These are phyloP conservation scores for Aphanomyces invadans DNA, from an alignment of 352 stramenopile species.

Conservation along the genomic window DNA sequence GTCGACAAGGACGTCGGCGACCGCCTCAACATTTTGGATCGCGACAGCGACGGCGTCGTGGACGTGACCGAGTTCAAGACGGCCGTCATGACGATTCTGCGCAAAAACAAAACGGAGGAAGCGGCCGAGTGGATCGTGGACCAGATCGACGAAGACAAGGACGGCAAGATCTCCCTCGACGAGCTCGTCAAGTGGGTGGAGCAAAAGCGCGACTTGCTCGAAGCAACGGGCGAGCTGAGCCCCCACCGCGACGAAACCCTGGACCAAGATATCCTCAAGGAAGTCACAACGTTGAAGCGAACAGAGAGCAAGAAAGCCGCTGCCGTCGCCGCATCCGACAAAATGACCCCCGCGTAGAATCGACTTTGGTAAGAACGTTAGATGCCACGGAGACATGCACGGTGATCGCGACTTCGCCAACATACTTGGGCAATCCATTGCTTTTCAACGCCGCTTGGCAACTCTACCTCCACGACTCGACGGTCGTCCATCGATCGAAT, in stretches of 20 bases:
- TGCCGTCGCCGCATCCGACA: neutral
- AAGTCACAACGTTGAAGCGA: neutral
- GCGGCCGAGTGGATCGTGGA: slow-evolving; percentile 93
- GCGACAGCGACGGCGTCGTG: slow-evolving; percentile 94
- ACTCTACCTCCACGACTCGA: no score
- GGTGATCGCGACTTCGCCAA: no score
- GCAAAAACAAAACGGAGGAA: slow-evolving; percentile 89
- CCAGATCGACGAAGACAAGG: slow-evolving; percentile 88
- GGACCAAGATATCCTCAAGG: slow-evolving; percentile 22
- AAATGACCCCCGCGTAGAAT: neutral
- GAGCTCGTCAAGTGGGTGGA: slow-evolving; percentile 88
- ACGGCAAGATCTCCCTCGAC: slow-evolving; percentile 87
- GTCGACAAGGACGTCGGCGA: slow-evolving; percentile 95
- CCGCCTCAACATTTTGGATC: slow-evolving; percentile 96
- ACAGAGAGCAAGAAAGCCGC: neutral
- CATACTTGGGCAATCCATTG: neutral
- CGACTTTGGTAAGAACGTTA: neutral
- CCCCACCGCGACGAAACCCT: slow-evolving; percentile 19
- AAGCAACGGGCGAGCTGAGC: slow-evolving; percentile 73
- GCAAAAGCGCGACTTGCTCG: slow-evolving; percentile 81
- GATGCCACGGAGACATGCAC: no score
- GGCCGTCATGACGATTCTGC: slow-evolving; percentile 92
- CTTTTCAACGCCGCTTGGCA: no score
- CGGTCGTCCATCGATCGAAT: no score
- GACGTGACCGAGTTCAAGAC: slow-evolving; percentile 93